Base-by-base conservation (phyloP, 768 basidiomycete species). In the Lentinula aciculospora region DNA sequence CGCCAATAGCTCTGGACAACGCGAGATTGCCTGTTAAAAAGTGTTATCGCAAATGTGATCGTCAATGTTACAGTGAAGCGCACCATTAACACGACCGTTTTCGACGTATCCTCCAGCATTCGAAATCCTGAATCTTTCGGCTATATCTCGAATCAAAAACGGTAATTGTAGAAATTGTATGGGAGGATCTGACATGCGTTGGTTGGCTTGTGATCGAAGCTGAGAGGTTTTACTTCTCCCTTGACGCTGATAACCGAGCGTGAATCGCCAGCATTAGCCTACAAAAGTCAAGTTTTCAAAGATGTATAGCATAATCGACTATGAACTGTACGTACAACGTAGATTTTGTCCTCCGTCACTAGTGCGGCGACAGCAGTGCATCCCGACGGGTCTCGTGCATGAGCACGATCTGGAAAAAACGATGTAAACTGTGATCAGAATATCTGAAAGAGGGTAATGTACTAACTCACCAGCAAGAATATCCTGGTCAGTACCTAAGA, bases 241-340 rank as follows among this genome's bases (percentile, higher is more conserved):
- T 87, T 88, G 61, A 90, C 73, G 34, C 87, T 83, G 61, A 99
- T 76, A 25, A 99, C 92, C 19, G 90, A 87, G 65, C 97, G 78
- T 12, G 97, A 98, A 73, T 99, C 97, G 40, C 97, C 97, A 23
- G 97, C 92, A 70, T 99, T 99, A 23, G 97, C 97, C 96, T 98
- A 66, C 5, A 57, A 46, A n/a, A 28, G 57, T 54, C 53, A 48
- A n/a, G 49, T 44, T 15, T 59, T 51, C 47, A 32, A 17, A 34
- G 54, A 56, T 47, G 2, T 31, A 60, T 19, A 54, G 7, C 40
- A 45, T 53, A 47, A 42, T 53, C 46, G 46, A 13, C 47, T 42
- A 39, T 10, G 42, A 51, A 21, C 40, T 40, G 4, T 34, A 73
- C 89, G 60, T 78, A 94, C 90, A 49, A 90, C 88, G 68, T 84